These are phyloP conservation scores for Astraeus odoratus DNA, from an alignment of 768 basidiomycete genomes.

Conservation along the genomic window DNA sequence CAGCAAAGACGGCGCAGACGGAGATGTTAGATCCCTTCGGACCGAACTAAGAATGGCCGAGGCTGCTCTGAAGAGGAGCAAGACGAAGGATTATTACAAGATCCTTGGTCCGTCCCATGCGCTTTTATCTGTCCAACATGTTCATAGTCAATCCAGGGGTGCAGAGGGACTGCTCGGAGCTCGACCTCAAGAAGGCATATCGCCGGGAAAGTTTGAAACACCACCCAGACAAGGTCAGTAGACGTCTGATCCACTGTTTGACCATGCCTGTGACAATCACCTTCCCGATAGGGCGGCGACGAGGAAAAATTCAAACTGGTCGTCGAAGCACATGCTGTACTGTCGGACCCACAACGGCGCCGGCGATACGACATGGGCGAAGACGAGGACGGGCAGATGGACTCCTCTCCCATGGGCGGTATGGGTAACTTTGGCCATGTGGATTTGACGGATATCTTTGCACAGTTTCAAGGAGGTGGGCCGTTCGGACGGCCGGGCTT, in stretches of 20 bases:
- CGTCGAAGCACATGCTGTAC: slow-evolving; percentile 72
- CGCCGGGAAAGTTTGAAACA: slow-evolving; percentile 79
- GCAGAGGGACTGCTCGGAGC: slow-evolving; percentile 51
- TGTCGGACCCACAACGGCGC: slow-evolving; percentile 68
- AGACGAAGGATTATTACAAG: slow-evolving; percentile 88
- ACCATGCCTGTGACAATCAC: neutral
- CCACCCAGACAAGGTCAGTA: slow-evolving; percentile 72
- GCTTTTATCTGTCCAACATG: neutral
- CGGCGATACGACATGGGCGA: slow-evolving; percentile 78
- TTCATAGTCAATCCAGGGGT: neutral
- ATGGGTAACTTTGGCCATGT: slow-evolving; percentile 37
- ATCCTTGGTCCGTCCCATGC: slow-evolving; percentile 42
- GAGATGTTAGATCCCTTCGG: slow-evolving; percentile 55
- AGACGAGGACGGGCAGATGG: slow-evolving; percentile 64
- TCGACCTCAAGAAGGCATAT: slow-evolving; percentile 89
- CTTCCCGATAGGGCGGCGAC: slow-evolving; percentile 73
- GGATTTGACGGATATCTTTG: slow-evolving; percentile 59
- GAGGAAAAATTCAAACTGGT: slow-evolving; percentile 95
- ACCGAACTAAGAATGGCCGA: slow-evolving; percentile 77
- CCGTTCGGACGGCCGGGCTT: slow-evolving; percentile 20
- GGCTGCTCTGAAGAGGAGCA: slow-evolving; percentile 74
- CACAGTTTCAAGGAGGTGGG: slow-evolving; percentile 50
- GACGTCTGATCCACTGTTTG: slow-evolving; percentile 4
- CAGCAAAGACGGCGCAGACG: slow-evolving; percentile 52
- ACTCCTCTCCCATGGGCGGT: slow-evolving; percentile 37